Percentiles rank a stretch among this genome's conserved stretches.
phyloP scores from a whole-genome alignment of 352 stramenopile species.

The Ophiocytium majus region DNA sequence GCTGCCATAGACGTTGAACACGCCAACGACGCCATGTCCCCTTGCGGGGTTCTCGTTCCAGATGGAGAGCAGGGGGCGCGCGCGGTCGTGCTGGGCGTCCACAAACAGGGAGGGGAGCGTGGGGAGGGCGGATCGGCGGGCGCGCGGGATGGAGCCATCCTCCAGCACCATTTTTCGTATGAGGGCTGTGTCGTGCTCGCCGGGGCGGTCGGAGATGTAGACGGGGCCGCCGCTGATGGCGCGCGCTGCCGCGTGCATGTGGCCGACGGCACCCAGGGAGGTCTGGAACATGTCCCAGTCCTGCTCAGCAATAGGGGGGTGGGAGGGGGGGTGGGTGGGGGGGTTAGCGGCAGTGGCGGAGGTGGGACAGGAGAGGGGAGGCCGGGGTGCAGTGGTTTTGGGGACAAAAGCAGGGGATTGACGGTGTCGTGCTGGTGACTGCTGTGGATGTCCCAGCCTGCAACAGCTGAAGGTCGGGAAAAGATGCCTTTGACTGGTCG shows the following conservation, averaged over 20 bases:
- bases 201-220: slow-evolving; percentile 49
- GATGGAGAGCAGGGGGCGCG: slow-evolving; percentile 29
- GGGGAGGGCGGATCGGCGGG: slow-evolving; percentile 38
- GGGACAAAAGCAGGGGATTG: no score
- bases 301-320: slow-evolving; percentile 16
- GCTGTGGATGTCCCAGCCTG: no score
- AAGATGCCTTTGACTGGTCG: no score
- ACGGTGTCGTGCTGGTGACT: no score
- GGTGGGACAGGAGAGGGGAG: no score
- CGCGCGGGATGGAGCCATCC: slow-evolving; percentile 43
- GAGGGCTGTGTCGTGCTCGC: slow-evolving; percentile 42
- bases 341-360: background rate
- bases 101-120: slow-evolving; percentile 43
- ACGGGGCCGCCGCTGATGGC: slow-evolving; percentile 57
- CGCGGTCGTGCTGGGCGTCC: slow-evolving; percentile 17
- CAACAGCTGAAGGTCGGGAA: no score
- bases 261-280: slow-evolving; percentile 26
- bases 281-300: slow-evolving; percentile 61
- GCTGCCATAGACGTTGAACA: slow-evolving; percentile 45
- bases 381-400: no score
- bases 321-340: background rate
- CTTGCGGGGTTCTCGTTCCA: slow-evolving; percentile 37
- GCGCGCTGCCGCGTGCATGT: slow-evolving; percentile 52
- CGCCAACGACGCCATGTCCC: slow-evolving; percentile 31
- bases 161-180: slow-evolving; percentile 48